Percentiles rank a stretch among this genome's conserved stretches.
Conservation (phyloP, 139 green algal genomes). For the Micromonas pusilla region DNA sequence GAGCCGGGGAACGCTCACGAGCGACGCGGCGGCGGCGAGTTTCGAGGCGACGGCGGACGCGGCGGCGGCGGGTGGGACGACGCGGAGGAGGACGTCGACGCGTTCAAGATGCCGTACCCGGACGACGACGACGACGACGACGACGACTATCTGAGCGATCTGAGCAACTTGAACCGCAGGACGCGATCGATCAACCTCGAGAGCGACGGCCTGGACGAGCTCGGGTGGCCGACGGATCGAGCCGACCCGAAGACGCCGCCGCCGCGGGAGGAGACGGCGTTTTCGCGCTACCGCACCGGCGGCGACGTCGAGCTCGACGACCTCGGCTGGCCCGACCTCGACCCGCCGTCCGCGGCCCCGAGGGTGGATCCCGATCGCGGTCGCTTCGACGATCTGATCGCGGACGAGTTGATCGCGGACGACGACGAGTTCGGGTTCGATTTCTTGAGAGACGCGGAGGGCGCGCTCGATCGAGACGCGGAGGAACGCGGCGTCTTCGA, state of each 20-base stretch:
- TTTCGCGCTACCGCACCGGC: not conserved
- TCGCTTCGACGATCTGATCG: not conserved
- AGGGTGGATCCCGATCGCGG: not conserved
- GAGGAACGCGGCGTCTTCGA: not conserved
- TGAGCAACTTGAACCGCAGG: too few species aligned
- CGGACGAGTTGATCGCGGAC: not conserved
- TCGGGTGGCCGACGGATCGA: not conserved
- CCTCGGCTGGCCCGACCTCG: not conserved
- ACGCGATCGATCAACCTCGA: not conserved
- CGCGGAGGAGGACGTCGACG: not conserved
- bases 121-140: not conserved
- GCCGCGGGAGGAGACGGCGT: not conserved
- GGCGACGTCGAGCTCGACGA: constrained; percentile 1
- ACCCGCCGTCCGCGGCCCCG: not conserved
- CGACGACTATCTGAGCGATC: too few species aligned
- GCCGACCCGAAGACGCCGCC: not conserved
- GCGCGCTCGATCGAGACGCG: not conserved
- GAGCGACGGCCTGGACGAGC: not conserved
- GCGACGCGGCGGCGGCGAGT: not conserved
- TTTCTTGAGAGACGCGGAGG: not conserved
- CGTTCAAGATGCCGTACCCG: not conserved
- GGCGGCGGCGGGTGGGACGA: not conserved
- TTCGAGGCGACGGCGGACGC: not conserved
- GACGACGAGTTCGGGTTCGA: not conserved
- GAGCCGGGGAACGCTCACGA: not conserved